phyloP scores from a whole-genome alignment of 1,284 basidiomycete species.

The Marasmius sp. region DNA sequence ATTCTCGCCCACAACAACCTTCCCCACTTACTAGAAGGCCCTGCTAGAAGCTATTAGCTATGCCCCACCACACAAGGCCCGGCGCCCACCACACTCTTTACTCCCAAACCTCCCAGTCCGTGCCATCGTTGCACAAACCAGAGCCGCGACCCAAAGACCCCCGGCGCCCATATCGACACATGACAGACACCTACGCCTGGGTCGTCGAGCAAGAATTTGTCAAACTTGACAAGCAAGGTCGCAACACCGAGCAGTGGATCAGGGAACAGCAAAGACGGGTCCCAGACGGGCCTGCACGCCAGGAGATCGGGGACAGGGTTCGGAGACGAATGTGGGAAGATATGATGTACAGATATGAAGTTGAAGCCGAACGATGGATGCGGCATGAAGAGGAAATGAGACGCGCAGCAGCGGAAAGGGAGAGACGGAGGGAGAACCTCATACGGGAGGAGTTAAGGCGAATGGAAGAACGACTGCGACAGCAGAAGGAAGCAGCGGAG shows the following conservation, averaged over 20 bases:
- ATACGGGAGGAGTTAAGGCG: constrained; percentile 47
- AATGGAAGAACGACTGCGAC: constrained; percentile 45
- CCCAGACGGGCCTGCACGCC: constrained; percentile 25
- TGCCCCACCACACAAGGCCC: background rate
- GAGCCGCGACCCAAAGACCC: constrained; percentile 5
- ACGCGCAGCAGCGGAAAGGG: constrained; percentile 41
- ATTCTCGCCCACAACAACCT: background rate
- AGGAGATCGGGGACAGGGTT: constrained; percentile 20
- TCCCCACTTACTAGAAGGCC: background rate
- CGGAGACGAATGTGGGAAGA: constrained; percentile 49
- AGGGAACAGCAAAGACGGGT: constrained; percentile 52
- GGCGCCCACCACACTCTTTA: background rate
- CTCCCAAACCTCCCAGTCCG: background rate
- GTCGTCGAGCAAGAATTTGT: constrained; percentile 51
- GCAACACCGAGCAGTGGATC: constrained; percentile 63
- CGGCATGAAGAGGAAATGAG: constrained; percentile 45
- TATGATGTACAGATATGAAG: constrained; percentile 45
- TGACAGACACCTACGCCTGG: constrained; percentile 54
- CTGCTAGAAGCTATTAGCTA: too few species aligned
- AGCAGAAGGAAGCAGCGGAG: constrained; percentile 46
- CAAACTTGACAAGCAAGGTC: constrained; percentile 40
- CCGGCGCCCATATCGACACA: constrained; percentile 36
- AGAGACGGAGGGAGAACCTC: constrained; percentile 41
- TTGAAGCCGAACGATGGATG: constrained; percentile 53
- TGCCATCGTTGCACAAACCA: constrained; percentile 17